Conservation (phyloP, 2,329 filamentous ascomycete genomes). For the Epichloe brachyelytri region DNA sequence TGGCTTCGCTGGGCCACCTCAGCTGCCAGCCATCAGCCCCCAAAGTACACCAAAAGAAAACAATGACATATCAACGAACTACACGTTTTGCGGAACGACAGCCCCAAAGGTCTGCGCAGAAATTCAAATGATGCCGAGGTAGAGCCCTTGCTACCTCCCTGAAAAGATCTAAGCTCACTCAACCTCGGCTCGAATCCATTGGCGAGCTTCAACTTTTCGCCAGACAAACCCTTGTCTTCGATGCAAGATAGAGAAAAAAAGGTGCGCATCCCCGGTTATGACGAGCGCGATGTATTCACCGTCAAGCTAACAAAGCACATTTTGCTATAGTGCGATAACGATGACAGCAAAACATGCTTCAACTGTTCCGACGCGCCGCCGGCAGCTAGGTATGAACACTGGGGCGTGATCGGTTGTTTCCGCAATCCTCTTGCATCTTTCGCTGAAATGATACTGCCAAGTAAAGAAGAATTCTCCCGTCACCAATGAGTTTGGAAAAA, state of each 20-base stretch:
- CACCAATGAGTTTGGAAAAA: background rate
- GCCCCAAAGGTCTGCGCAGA: constrained; percentile 13
- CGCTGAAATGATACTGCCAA: constrained; percentile 36
- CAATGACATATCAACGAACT: constrained; percentile 3
- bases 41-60: constrained; percentile 6
- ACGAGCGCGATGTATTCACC: background rate
- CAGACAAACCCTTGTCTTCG: constrained; percentile 37
- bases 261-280: constrained; percentile 20
- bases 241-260: constrained; percentile 33
- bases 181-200: constrained; percentile 42
- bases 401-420: constrained; percentile 38
- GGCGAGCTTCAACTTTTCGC: constrained; percentile 38
- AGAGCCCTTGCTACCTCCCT: constrained; percentile 40
- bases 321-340: constrained; percentile 36
- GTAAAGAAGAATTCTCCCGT: constrained; percentile 18
- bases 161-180: constrained; percentile 38
- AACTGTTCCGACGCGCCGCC: constrained; percentile 28
- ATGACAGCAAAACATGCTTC: constrained; percentile 35
- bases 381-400: constrained; percentile 29
- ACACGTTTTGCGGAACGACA: background rate
- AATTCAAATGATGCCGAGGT: constrained; percentile 33
- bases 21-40: constrained; percentile 8
- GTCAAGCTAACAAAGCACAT: background rate
- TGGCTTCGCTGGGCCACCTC: background rate
- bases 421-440: constrained; percentile 34